phyloP scores from a whole-genome alignment of 2,329 filamentous ascomycete genomes.

The Colletotrichum somersetense region DNA sequence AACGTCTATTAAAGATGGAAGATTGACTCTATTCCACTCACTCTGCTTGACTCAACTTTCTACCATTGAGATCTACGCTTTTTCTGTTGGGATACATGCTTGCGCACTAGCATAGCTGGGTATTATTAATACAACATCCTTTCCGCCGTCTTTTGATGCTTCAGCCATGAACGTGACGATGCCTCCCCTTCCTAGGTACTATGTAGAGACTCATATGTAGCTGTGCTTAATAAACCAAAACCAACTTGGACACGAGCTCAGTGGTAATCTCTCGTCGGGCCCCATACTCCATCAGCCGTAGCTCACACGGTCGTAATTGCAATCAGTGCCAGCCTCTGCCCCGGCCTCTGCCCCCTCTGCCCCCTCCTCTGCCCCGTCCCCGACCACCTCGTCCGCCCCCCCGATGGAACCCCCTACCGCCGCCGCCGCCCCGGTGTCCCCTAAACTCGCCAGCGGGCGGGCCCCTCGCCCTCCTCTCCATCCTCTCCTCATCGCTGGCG shows the following conservation, averaged over 20 bases:
- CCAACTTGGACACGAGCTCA: not conserved
- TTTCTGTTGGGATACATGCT: constrained; percentile 61
- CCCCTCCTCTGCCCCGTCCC: constrained; percentile 52
- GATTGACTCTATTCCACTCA: constrained; percentile 63
- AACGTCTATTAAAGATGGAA: constrained; percentile 68
- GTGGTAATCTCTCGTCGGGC: no score
- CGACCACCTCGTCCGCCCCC: constrained; percentile 54
- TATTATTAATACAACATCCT: not conserved
- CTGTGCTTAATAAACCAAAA: not conserved
- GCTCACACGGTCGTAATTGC: not conserved
- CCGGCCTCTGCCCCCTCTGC: constrained; percentile 44
- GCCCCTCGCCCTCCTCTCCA: constrained; percentile 67
- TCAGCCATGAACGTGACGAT: not conserved
- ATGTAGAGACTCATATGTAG: not conserved
- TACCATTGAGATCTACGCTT: constrained; percentile 60
- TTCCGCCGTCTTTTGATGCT: not conserved
- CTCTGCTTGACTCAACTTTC: constrained; percentile 61
- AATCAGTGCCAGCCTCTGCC: constrained; percentile 41
- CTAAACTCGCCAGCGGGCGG: constrained; percentile 59
- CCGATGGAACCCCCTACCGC: constrained; percentile 50
- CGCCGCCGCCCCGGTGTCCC: constrained; percentile 51
- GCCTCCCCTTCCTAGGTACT: no score
- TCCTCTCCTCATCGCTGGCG: constrained; percentile 77
- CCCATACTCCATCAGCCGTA: not conserved
- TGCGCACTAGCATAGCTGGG: not conserved